Evolutionary conservation across 139 green algal genomes (phyloP).

Genomic region (Closterium sp.): DNA sequence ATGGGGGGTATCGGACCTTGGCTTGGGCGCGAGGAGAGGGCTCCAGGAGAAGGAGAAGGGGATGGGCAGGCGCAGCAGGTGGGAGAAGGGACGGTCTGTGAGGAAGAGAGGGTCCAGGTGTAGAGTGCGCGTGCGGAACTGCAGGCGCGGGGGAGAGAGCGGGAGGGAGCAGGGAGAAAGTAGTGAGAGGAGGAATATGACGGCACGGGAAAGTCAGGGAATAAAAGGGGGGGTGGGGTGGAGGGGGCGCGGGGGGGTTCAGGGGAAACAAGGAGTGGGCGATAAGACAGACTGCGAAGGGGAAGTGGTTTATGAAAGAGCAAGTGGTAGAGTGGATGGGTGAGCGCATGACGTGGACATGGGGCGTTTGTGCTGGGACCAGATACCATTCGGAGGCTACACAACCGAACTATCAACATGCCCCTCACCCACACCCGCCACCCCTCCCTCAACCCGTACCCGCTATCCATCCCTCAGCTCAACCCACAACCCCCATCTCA

Average conservation of each 20-base stretch:
- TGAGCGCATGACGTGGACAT: too few relatives aligned
- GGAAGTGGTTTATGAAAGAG: not conserved
- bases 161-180: not conserved
- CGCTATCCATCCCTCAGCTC: too few relatives aligned
- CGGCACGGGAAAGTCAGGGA: not conserved
- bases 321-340: not conserved
- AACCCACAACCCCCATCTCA: too few relatives aligned
- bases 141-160: not conserved
- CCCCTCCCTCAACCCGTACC: too few relatives aligned
- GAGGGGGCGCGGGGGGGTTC: not conserved
- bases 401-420: too few relatives aligned
- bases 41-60: slow-evolving; percentile 31
- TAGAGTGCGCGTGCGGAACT: slow-evolving; percentile 12
- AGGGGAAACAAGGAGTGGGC: too few relatives aligned
- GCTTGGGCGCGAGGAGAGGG: slow-evolving; percentile 17
- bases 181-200: not conserved
- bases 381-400: too few relatives aligned
- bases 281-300: too few relatives aligned
- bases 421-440: too few relatives aligned
- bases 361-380: too few relatives aligned
- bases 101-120: not conserved
- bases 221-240: not conserved
- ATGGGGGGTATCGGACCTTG: not conserved
- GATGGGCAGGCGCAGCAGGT: slow-evolving; percentile 9
- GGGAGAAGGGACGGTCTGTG: not conserved